Evolutionary conservation across 495 filamentous ascomycete genomes (phyloP).

Genomic region (Aspergillus haitiensis): DNA sequence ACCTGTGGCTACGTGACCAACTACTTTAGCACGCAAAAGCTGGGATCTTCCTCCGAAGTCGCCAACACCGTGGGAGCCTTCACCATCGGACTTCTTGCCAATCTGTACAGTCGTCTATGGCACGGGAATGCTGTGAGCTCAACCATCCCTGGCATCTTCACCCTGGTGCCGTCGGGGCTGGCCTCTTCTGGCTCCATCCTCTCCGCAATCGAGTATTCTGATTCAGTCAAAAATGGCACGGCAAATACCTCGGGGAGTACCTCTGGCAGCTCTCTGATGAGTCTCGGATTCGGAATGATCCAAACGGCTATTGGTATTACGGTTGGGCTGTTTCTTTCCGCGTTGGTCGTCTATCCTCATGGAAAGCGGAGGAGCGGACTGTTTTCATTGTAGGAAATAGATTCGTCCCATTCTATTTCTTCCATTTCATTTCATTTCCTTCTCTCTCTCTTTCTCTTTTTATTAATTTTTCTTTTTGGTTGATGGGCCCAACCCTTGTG

Average conservation of each 20-base stretch:
- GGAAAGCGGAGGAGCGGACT: slow-evolving; percentile 85
- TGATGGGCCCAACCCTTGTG: too few relatives aligned
- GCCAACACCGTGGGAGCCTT: slow-evolving; percentile 85
- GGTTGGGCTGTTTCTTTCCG: slow-evolving; percentile 82
- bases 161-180: slow-evolving; percentile 87
- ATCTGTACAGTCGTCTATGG: slow-evolving; percentile 78
- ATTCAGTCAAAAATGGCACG: slow-evolving; percentile 62
- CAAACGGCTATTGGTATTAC: slow-evolving; percentile 93
- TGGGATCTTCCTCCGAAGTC: slow-evolving; percentile 75
- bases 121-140: slow-evolving; percentile 84
- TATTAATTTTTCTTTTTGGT: too few relatives aligned
- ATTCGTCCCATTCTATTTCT: too few relatives aligned
- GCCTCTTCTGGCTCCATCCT: slow-evolving; percentile 79
- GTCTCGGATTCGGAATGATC: slow-evolving; percentile 82
- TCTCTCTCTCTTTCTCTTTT: too few relatives aligned
- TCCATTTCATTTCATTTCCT: too few relatives aligned
- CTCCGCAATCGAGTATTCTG: slow-evolving; percentile 73
- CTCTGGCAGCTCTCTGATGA: slow-evolving; percentile 55
- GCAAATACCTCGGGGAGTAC: slow-evolving; percentile 39
- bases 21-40: slow-evolving; percentile 70
- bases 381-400: slow-evolving; percentile 42
- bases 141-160: slow-evolving; percentile 89
- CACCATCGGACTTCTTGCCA: slow-evolving; percentile 80
- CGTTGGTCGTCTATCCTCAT: slow-evolving; percentile 82
- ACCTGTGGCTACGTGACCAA: slow-evolving; percentile 81